These are phyloP conservation scores for Solanum hybrid DNA, from an alignment of 305 asterid genomes.

Conservation along the genomic window DNA sequence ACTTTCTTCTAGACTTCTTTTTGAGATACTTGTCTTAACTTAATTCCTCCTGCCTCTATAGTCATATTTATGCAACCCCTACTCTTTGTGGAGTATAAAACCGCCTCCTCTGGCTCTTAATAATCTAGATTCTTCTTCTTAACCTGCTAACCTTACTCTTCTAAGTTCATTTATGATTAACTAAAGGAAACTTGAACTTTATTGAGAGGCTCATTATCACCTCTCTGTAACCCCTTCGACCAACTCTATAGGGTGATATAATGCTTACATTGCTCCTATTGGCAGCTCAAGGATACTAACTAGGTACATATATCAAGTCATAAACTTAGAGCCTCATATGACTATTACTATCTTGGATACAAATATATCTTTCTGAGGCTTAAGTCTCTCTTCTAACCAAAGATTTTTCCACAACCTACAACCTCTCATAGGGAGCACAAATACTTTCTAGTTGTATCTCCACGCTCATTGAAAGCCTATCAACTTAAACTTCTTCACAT, in stretches of 20 bases:
- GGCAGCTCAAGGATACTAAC: not conserved
- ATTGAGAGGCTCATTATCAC: not conserved
- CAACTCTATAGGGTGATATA: not conserved
- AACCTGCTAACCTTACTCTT: not conserved
- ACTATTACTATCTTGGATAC: not conserved
- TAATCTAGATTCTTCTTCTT: not conserved
- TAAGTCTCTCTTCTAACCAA: not conserved
- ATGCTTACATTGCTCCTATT: not conserved
- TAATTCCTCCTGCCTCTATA: not conserved
- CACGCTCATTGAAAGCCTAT: not conserved
- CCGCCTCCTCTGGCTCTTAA: not conserved
- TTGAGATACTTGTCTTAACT: not conserved
- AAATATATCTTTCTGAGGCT: not conserved
- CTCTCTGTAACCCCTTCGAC: not conserved
- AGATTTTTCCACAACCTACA: not conserved
- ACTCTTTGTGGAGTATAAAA: not conserved
- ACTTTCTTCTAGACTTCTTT: not conserved
- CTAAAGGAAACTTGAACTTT: not conserved
- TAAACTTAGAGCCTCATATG: not conserved
- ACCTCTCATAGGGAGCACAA: not conserved
- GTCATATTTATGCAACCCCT: not conserved
- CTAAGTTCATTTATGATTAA: not conserved
- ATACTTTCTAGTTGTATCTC: not conserved
- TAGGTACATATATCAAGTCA: too few relatives aligned
- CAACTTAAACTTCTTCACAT: not conserved